Conservation (phyloP, 1,284 basidiomycete genomes). For the Melampsora americana region DNA sequence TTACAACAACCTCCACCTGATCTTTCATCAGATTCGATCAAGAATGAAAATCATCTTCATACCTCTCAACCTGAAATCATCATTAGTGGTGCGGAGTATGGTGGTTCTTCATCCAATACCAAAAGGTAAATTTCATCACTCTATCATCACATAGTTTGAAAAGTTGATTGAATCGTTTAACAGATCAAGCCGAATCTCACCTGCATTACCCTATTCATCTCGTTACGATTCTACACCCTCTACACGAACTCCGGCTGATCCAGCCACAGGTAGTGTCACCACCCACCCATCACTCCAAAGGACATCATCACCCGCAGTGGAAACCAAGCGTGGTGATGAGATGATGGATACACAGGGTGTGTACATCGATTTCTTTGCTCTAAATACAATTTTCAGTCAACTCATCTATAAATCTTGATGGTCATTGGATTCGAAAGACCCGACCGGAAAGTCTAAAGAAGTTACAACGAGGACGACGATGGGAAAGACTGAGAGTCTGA, state of each 20-base stretch:
- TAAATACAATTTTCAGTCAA: background rate
- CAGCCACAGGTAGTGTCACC: background rate
- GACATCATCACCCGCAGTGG: background rate
- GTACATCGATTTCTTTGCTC: background rate
- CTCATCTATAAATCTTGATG: background rate
- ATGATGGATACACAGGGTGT: too few relatives aligned
- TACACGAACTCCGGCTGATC: background rate
- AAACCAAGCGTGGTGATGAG: slow-evolving; percentile 23
- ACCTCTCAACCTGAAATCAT: background rate
- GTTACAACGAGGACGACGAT: too few relatives aligned
- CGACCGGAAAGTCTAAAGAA: background rate
- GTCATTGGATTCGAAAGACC: background rate
- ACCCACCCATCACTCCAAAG: background rate
- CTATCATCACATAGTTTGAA: background rate
- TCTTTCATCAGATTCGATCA: background rate
- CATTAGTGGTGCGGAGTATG: slow-evolving; percentile 1
- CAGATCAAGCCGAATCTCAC: slow-evolving; percentile 17
- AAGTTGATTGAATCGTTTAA: background rate
- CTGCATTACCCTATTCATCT: slow-evolving; percentile 32
- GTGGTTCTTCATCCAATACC: background rate
- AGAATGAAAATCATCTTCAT: slow-evolving; percentile 3
- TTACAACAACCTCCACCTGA: slow-evolving; percentile 27
- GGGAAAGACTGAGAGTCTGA: too few relatives aligned
- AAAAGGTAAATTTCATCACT: background rate
- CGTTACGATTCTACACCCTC: slow-evolving; percentile 23